phyloP scores from a whole-genome alignment of 192 early-diverging fungal species.

The Entrophospora sp. region DNA sequence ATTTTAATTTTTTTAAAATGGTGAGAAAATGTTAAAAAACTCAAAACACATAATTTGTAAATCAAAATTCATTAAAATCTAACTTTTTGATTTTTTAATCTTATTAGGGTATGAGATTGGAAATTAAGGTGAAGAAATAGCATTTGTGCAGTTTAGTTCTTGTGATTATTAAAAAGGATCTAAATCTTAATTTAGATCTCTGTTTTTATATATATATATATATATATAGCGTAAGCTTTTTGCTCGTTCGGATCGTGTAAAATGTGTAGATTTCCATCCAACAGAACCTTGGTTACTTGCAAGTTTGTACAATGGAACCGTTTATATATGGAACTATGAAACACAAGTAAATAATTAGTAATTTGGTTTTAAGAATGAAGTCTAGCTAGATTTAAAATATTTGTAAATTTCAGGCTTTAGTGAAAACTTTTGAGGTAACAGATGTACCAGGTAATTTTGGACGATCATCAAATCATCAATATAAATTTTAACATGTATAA shows the following conservation, averaged over 20 bases:
- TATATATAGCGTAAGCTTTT: conserved; percentile 48
- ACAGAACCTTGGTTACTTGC: conserved; percentile 98
- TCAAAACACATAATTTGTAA: no score
- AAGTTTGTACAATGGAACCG: conserved; percentile 91
- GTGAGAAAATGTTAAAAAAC: background rate
- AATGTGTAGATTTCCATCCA: conserved; percentile 97
- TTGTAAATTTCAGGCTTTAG: conserved; percentile 65
- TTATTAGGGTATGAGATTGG: conserved; percentile 41
- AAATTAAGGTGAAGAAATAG: conserved; percentile 36
- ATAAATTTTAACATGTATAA: background rate
- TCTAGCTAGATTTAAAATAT: background rate
- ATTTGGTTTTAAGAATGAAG: background rate
- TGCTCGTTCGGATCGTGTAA: conserved; percentile 87
- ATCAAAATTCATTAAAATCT: background rate
- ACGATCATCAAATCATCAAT: background rate
- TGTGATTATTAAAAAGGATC: background rate
- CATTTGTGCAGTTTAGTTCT: background rate
- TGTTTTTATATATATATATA: background rate
- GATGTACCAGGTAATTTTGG: conserved; percentile 71
- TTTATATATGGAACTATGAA: conserved; percentile 98
- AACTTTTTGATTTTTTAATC: background rate
- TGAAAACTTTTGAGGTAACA: conserved; percentile 95
- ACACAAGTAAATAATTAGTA: conserved; percentile 55
- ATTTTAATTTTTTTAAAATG: background rate
- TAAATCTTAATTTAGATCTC: background rate